Base-by-base conservation (phyloP, 2,329 filamentous ascomycete species). In the Diaporthe sp. region DNA sequence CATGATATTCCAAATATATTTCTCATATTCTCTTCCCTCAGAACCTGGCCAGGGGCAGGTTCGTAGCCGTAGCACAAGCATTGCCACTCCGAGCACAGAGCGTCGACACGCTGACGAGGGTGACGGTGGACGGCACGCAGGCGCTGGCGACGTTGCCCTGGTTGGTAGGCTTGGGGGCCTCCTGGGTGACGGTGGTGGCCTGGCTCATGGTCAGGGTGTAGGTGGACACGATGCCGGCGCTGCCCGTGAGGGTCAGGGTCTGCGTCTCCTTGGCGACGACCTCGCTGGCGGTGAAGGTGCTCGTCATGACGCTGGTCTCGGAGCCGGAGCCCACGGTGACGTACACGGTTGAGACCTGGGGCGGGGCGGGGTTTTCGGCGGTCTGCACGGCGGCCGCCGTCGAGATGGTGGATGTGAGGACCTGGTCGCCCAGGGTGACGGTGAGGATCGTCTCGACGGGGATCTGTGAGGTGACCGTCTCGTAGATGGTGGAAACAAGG, bases 371-470 rank as follows among this genome's bases (percentile, higher is more conserved):
- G 42, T 63, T 71, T 3, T 71, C 47, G 4, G 70, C 53, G 7
- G 63, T 76, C 42, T 76, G 73, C 10, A 76, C 42, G 28, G 73
- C 75, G 34, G 73, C 73, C 3, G 70, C 60, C 4, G 70, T 75
- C 7, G 75, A 73, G 6, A 73, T 65, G 28, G 75, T 76, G 37
- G 73, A 75, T 3, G 75, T 75, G 22, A 75, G 55, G 28, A 76
- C 34, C 20, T 76, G 75, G 37, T 65, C 57, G 39, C 75, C 75
- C 1, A 76, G 28, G 12, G 75, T 76, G 25, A 76, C 73, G n/a
- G 75, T 76, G 34, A 76, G 55, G 22, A 76, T 44, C 9, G 75
- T 76, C 68, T 76, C 70, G 28, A 76, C 61, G 8, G 75, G 75
- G n/a, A 76, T 65, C 25, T 70, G 37, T 15, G 75, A 75, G 4